Conservation (phyloP, 768 basidiomycete species). For the Boletus rufocinnamomeus region DNA sequence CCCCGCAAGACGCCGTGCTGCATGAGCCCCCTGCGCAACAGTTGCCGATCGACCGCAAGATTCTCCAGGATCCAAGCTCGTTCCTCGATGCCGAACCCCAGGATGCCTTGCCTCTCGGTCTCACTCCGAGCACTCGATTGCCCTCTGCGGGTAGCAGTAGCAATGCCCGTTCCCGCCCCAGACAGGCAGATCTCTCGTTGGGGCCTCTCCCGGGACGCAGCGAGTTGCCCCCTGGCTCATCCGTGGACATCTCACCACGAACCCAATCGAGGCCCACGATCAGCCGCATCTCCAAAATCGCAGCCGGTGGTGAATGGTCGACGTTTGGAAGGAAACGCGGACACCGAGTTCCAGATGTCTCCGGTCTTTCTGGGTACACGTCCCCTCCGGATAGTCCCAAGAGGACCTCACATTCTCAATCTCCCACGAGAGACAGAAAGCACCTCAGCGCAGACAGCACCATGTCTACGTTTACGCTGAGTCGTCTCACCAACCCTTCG, state of each 20-base stretch:
- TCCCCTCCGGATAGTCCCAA: slow-evolving; percentile 15
- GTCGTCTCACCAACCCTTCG: slow-evolving; percentile 21
- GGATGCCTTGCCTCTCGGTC: slow-evolving; percentile 19
- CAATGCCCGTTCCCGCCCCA: slow-evolving; percentile 5
- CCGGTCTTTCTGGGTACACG: slow-evolving; percentile 15
- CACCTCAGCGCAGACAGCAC: slow-evolving; percentile 21
- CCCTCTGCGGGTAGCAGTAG: slow-evolving; percentile 15
- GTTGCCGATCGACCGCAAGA: slow-evolving; percentile 28
- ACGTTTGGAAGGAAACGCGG: slow-evolving; percentile 37
- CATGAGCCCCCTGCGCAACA: background rate
- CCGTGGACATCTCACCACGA: slow-evolving; percentile 15
- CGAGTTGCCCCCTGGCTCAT: slow-evolving; percentile 1
- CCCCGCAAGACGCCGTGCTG: slow-evolving; percentile 8
- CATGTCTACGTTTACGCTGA: slow-evolving; percentile 22
- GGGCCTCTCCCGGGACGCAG: background rate
- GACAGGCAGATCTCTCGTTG: slow-evolving; percentile 1
- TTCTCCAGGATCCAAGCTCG: slow-evolving; percentile 35
- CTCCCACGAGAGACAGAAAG: slow-evolving; percentile 19
- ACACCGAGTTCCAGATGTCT: slow-evolving; percentile 16
- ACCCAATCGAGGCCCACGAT: slow-evolving; percentile 14
- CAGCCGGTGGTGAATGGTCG: slow-evolving; percentile 33
- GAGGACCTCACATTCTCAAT: slow-evolving; percentile 21
- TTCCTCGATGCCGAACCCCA: slow-evolving; percentile 22
- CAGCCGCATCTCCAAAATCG: slow-evolving; percentile 22
- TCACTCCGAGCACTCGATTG: slow-evolving; percentile 32